Percentiles rank a stretch among this genome's conserved stretches.
phyloP scores from a whole-genome alignment of 495 filamentous ascomycete genomes.

The Melanomma pulvis-pyrius region DNA sequence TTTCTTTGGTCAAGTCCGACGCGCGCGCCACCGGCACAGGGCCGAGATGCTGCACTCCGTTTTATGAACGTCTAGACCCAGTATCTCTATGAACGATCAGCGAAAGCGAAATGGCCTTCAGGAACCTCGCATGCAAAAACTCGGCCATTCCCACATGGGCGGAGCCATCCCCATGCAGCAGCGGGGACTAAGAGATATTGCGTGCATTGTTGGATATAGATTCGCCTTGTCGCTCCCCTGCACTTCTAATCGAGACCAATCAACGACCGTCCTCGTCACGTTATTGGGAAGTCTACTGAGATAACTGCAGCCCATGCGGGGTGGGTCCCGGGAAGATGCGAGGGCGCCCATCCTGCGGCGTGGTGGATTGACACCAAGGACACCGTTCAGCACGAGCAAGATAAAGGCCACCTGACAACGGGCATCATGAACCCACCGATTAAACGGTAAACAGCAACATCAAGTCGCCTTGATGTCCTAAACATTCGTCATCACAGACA shows the following conservation, averaged over 20 bases:
- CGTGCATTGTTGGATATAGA: not conserved
- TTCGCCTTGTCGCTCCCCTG: conserved; percentile 2
- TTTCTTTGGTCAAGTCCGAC: not conserved
- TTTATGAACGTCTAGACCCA: not conserved
- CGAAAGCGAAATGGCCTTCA: not conserved
- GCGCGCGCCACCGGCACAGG: not conserved
- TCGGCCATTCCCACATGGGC: not conserved
- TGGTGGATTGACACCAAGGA: not conserved
- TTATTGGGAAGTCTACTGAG: not conserved
- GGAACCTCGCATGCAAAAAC: not conserved
- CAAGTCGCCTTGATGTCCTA: not conserved
- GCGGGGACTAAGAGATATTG: conserved; percentile 1
- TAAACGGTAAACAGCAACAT: not conserved
- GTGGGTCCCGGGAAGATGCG: not conserved
- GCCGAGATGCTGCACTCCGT: not conserved
- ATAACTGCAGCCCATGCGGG: not conserved
- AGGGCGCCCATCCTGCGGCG: conserved; percentile 2
- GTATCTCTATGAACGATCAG: not conserved
- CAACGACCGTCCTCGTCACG: not conserved
- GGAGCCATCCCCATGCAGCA: not conserved
- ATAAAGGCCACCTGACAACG: not conserved
- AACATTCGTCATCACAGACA: not conserved
- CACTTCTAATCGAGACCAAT: not conserved
- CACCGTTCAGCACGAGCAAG: not conserved
- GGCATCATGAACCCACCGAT: not conserved